Evolutionary conservation across 1,284 basidiomycete genomes (phyloP).

Genomic region (Sanghuangporus baumii): DNA sequence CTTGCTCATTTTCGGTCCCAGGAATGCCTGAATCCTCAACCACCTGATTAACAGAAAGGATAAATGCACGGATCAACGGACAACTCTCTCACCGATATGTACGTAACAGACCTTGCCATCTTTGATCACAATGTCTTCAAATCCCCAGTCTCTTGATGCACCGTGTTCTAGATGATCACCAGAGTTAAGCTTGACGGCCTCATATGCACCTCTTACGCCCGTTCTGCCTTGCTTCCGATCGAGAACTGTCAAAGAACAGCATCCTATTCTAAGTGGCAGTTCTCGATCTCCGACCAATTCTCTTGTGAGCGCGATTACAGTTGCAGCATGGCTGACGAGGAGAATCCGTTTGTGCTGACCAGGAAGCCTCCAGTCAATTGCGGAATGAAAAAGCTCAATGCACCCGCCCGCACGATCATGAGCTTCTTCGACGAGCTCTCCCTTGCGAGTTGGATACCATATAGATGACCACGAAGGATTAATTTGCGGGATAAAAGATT

Average conservation of each 20-base stretch:
- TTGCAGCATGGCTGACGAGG: constrained; percentile 77
- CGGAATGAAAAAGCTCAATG: constrained; percentile 45
- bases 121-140: constrained; percentile 60
- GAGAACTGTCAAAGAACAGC: constrained; percentile 60
- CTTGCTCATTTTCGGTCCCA: constrained; percentile 53
- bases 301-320: constrained; percentile 64
- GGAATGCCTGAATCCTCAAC: constrained; percentile 55
- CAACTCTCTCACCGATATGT: background rate
- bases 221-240: constrained; percentile 27
- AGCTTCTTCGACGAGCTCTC: constrained; percentile 61
- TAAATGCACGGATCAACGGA: background rate
- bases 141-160: constrained; percentile 71
- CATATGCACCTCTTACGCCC: constrained; percentile 39
- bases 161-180: constrained; percentile 58
- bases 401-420: constrained; percentile 57
- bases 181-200: constrained; percentile 42
- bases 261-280: constrained; percentile 56
- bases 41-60: constrained; percentile 35
- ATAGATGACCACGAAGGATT: constrained; percentile 58
- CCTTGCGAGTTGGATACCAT: constrained; percentile 65
- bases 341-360: constrained; percentile 47
- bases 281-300: constrained; percentile 49
- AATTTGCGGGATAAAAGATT: constrained; percentile 51
- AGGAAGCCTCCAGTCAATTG: constrained; percentile 40
- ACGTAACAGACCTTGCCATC: constrained; percentile 37